phyloP scores from a whole-genome alignment of 2,329 filamentous ascomycete species.

The Talaromyces verruculosus region DNA sequence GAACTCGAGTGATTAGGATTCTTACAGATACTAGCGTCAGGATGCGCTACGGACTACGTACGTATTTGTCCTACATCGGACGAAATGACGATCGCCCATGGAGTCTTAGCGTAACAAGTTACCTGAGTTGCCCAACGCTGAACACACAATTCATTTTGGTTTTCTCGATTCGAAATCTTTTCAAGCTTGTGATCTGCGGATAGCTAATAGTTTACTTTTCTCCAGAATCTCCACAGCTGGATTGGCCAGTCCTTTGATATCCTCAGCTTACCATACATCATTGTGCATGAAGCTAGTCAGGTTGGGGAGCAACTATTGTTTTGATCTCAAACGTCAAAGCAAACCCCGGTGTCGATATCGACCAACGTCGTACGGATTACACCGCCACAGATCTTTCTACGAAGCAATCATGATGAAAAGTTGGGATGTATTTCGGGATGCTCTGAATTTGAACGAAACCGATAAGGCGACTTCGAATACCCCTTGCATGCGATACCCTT shows the following conservation, averaged over 20 bases:
- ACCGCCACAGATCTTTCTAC: background rate
- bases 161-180: background rate
- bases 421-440: background rate
- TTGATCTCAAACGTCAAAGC: background rate
- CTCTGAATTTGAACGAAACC: background rate
- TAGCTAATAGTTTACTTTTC: slow-evolving; percentile 4
- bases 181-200: background rate
- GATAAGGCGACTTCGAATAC: background rate
- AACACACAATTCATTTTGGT: background rate
- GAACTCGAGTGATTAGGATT: background rate
- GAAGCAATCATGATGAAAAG: background rate
- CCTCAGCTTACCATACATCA: background rate
- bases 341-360: background rate
- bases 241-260: background rate
- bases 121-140: background rate
- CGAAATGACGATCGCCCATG: background rate
- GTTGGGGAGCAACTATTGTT: slow-evolving; percentile 13
- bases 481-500: background rate
- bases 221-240: background rate
- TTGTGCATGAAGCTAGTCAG: slow-evolving; percentile 5
- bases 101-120: background rate
- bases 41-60: slow-evolving; percentile 1
- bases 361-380: background rate
- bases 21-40: background rate
- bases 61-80: background rate